Percentiles rank a stretch among this genome's conserved stretches.
Evolutionary conservation across 2,329 filamentous ascomycete species (phyloP).

Genomic region (Ophiostoma australiae): DNA sequence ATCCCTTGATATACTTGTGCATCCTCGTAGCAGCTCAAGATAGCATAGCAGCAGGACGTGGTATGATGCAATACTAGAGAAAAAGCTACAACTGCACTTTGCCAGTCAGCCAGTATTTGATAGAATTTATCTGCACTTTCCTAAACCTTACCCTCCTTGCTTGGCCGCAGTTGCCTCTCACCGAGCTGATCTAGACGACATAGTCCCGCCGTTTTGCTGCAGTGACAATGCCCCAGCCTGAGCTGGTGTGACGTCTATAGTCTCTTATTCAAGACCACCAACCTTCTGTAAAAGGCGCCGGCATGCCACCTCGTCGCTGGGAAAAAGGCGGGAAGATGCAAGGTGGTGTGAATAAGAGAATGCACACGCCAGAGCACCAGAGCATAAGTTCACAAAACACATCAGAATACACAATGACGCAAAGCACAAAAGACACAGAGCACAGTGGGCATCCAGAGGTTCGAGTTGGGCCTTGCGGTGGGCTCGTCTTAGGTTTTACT

Average conservation of each 20-base stretch:
- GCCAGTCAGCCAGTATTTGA: background rate
- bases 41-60: background rate
- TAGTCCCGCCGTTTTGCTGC: background rate
- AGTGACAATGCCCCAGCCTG: background rate
- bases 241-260: background rate
- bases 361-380: background rate
- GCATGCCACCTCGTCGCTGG: background rate
- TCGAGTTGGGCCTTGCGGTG: background rate
- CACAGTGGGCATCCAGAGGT: background rate
- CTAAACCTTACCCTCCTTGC: background rate
- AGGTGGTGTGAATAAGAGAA: slow-evolving; percentile 5
- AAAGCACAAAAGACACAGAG: background rate
- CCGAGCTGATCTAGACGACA: background rate
- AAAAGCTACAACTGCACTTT: background rate
- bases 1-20: slow-evolving; percentile 1
- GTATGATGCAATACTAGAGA: background rate
- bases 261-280: background rate
- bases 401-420: too few species aligned
- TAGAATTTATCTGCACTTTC: too few species aligned
- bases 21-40: background rate
- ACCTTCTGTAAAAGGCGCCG: background rate
- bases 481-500: background rate
- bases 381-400: background rate
- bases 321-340: slow-evolving; percentile 9
- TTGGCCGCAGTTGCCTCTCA: background rate